These are phyloP conservation scores for Blastocystis sp. DNA, from an alignment of 352 stramenopile genomes.

Conservation along the genomic window DNA sequence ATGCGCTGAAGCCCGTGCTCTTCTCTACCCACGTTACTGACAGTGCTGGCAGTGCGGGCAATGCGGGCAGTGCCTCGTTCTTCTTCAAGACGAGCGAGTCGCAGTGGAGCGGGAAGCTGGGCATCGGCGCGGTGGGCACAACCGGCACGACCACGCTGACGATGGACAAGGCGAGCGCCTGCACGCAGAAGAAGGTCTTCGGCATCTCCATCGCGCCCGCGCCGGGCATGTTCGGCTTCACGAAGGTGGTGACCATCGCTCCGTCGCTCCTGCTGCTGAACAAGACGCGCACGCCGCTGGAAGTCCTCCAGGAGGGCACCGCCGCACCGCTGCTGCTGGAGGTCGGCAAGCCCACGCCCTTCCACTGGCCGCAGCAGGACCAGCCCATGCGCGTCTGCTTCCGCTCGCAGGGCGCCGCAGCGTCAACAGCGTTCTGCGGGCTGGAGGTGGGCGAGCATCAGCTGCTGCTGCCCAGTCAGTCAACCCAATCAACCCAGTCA, in stretches of 20 bases:
- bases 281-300: neutral
- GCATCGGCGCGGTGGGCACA: neutral
- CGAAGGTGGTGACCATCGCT: conserved; percentile 36
- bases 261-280: conserved; percentile 38
- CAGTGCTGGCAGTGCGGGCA: neutral
- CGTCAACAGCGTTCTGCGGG: conserved; percentile 5
- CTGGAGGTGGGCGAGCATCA: conserved; percentile 23
- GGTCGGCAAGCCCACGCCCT: conserved; percentile 6
- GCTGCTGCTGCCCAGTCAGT: neutral
- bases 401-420: neutral
- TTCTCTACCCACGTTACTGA: neutral
- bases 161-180: conserved; percentile 14
- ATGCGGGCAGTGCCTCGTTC: conserved; percentile 34
- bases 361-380: conserved; percentile 17
- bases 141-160: conserved; percentile 5
- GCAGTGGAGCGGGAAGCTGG: neutral
- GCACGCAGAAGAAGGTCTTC: conserved; percentile 28
- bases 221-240: conserved; percentile 18
- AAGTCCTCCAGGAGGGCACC: conserved; percentile 22
- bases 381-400: conserved; percentile 37
- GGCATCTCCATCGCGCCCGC: conserved; percentile 27
- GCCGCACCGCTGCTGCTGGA: neutral
- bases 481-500: neutral
- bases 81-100: conserved; percentile 2
- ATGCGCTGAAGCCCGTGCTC: neutral